A percentile compares a stretch with the other conserved stretches of the same genome.
Evolutionary conservation across 495 filamentous ascomycete genomes (phyloP).

Genomic region (Chaetomidium leptoderma): DNA sequence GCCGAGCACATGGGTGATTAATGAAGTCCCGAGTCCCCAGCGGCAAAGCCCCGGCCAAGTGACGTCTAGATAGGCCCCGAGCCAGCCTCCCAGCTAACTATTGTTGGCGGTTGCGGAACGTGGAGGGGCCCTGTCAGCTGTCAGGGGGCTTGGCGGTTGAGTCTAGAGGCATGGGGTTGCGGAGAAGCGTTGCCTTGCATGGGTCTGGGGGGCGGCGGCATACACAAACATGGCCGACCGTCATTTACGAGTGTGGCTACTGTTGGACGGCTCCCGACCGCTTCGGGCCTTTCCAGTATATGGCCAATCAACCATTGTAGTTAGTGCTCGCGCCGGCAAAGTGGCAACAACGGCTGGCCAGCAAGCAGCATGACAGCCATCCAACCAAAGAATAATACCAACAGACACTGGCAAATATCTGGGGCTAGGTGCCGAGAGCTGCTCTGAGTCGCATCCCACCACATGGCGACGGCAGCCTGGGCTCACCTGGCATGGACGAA

Average conservation of each 20-base stretch:
- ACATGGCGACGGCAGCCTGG: background rate
- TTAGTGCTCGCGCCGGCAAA: background rate
- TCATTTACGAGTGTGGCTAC: background rate
- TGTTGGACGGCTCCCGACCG: constrained; percentile 5
- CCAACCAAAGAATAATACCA: constrained; percentile 6
- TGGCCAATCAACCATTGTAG: background rate
- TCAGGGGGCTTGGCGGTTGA: constrained; percentile 3
- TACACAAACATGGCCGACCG: background rate
- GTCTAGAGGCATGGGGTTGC: constrained; percentile 9
- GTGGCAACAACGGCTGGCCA: too few relatives aligned
- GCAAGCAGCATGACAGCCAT: background rate
- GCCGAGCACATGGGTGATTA: constrained; percentile 5
- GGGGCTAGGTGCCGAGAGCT: constrained; percentile 12
- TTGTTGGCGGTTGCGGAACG: background rate
- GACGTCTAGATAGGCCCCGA: constrained; percentile 15
- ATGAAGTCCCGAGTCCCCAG: background rate
- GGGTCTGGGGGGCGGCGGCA: background rate
- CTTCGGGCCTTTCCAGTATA: constrained; percentile 26
- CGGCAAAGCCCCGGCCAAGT: constrained; percentile 6
- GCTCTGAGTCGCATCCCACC: background rate
- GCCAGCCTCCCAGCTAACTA: constrained; percentile 7
- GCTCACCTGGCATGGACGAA: too few relatives aligned
- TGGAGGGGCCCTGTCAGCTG: background rate
- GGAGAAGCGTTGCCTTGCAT: constrained; percentile 6
- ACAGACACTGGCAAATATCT: background rate